phyloP scores from a whole-genome alignment of 257 asterid genomes.

The Jacaranda mimosifolia region DNA sequence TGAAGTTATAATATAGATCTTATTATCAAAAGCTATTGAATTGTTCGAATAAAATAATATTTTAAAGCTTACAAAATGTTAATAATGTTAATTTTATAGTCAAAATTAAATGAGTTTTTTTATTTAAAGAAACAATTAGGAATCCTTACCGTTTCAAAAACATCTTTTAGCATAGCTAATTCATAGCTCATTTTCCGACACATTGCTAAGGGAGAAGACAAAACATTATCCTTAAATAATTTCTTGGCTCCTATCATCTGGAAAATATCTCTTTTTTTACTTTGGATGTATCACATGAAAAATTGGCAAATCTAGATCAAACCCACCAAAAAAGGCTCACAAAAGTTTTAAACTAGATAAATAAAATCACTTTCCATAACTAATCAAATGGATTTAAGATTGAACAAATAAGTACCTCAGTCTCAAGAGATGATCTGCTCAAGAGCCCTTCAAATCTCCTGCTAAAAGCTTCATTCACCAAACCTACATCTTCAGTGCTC shows the following conservation, averaged over 20 bases:
- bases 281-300: background rate
- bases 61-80: too few species aligned
- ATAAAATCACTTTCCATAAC: background rate
- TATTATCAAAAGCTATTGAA: too few species aligned
- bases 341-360: background rate
- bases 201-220: too few species aligned
- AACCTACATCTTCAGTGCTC: conserved; percentile 62
- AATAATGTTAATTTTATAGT: too few species aligned
- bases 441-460: conserved; percentile 60
- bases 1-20: too few species aligned
- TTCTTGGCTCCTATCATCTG: background rate
- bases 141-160: too few species aligned
- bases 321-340: conserved; percentile 2
- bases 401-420: conserved; percentile 56
- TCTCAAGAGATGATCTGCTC: conserved; percentile 53
- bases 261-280: background rate
- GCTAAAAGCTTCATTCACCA: conserved; percentile 71
- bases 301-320: conserved; percentile 21
- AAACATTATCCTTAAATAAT: background rate
- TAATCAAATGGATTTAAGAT: background rate
- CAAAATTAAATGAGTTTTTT: too few species aligned
- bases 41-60: too few species aligned
- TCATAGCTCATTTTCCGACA: too few species aligned
- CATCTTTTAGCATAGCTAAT: too few species aligned
- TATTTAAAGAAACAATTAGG: too few species aligned